Evolutionary conservation across 176 grass and related monocot species (phyloP), one percentile per base, ranked within the genome.

Genomic region (Oropetium thomaeum): DNA sequence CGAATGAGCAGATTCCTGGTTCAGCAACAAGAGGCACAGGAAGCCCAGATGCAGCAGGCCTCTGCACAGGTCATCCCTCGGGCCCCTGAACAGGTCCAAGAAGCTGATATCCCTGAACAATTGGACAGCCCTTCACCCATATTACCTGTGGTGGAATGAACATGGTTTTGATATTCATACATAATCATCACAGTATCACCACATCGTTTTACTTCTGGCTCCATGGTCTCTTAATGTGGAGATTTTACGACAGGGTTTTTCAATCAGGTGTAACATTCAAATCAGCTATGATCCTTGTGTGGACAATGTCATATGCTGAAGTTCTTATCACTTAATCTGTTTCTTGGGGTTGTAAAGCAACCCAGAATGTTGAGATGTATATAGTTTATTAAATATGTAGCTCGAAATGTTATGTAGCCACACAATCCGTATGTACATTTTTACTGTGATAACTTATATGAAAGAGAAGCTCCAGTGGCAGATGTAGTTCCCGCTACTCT

Each of bases 1-100:
- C 85, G 78, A 47, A 88, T 92, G 87, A 92, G 79, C 82, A 72
- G 91, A 78, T 98, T 94, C 85, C 64, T 98, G 54, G 73, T 82
- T 57, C 70, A 81, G 23, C 89, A 98, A 31, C 88, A 86, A 10
- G 91, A 95, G 96, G 71, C 82, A 58, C 37, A 62, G 40, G 78
- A 64, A 47, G 71, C 72, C 23, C 64, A 73, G 65, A 23, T 54
- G 37, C 84, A 57, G 37, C 84, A 57, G 67, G 74, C 81, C 25
- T 81, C 38, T 20, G 67, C 45, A 19, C 71, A 33, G 27, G 74
- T 29, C 44, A 58, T 62, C 16, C 25, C 67, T 47, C 79, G 29
- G 35, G 38, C 41, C 76, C 19, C 76, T 35, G 85, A 86, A 25
- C 81, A 82, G 32, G 47, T 72, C 35, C 75, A 39, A 31, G 86